A percentile compares a stretch with the other conserved stretches of the same genome.
phyloP scores from a whole-genome alignment of 1,284 basidiomycete species.

The Chiua sp. region DNA sequence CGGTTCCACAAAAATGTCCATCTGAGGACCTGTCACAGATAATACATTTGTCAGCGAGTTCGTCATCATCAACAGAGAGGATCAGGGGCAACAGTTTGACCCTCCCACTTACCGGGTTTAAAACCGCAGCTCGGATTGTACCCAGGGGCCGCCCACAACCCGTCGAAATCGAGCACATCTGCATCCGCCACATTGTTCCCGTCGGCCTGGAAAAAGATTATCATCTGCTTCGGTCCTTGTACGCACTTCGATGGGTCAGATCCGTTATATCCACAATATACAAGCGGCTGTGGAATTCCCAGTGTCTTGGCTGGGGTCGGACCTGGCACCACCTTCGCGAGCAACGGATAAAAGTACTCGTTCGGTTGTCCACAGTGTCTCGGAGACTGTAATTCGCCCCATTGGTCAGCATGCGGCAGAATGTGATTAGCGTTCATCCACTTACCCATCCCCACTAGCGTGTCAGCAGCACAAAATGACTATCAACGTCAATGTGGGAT shows the following conservation, averaged over 20 bases:
- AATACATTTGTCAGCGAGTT: constrained; percentile 1
- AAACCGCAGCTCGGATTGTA: constrained; percentile 25
- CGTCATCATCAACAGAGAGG: neutral
- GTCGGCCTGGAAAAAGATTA: constrained; percentile 10
- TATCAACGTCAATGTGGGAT: neutral
- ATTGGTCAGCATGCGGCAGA: constrained; percentile 3
- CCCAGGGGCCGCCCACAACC: neutral
- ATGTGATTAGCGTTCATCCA: neutral
- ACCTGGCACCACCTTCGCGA: constrained; percentile 1
- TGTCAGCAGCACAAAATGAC: neutral
- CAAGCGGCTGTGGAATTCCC: neutral
- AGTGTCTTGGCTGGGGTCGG: constrained; percentile 4
- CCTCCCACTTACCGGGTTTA: constrained; percentile 7
- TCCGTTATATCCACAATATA: constrained; percentile 11
- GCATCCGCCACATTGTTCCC: constrained; percentile 12
- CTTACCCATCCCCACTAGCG: constrained; percentile 27
- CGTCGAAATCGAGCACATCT: neutral
- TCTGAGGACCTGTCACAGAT: constrained; percentile 15
- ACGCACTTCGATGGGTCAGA: constrained; percentile 4
- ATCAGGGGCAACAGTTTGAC: neutral
- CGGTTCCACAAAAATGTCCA: neutral
- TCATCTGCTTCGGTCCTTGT: constrained; percentile 9
- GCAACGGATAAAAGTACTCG: constrained; percentile 6
- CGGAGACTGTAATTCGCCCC: constrained; percentile 4
- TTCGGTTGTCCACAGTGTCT: constrained; percentile 13